Conservation (phyloP, 2,329 filamentous ascomycete genomes). For the Endoconidiophora polonica region DNA sequence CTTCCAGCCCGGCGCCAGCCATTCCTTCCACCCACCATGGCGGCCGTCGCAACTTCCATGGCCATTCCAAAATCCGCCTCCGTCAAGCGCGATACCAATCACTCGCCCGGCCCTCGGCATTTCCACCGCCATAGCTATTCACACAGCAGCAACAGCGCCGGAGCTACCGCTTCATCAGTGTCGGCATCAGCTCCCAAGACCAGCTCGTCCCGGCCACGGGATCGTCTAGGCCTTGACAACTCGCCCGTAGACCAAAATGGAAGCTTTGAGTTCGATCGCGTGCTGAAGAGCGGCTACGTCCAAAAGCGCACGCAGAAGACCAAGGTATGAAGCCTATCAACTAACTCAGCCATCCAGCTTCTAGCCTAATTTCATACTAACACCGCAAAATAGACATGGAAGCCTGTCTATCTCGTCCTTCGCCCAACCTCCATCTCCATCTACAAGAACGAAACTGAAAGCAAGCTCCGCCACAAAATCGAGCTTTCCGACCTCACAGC, state of each 20-base stretch:
- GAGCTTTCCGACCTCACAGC: conserved; percentile 80
- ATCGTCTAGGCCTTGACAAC: conserved; percentile 31
- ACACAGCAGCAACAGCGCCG: background rate
- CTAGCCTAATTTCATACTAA: conserved; percentile 13
- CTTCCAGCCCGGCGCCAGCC: background rate
- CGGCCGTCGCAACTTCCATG: conserved; percentile 8
- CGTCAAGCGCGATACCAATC: conserved; percentile 1
- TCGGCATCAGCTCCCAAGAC: background rate
- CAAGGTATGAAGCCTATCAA: conserved; percentile 40
- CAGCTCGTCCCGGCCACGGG: background rate
- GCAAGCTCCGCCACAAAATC: conserved; percentile 76
- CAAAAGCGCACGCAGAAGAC: conserved; percentile 86
- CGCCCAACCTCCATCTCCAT: conserved; percentile 80
- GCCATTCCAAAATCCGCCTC: conserved; percentile 4
- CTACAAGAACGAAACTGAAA: conserved; percentile 84
- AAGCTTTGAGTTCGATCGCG: conserved; percentile 87
- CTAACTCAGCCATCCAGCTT: conserved; percentile 12
- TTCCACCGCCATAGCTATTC: conserved; percentile 7
- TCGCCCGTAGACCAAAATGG: conserved; percentile 89
- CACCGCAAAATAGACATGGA: conserved; percentile 53
- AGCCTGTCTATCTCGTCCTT: conserved; percentile 72
- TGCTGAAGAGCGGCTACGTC: conserved; percentile 76
- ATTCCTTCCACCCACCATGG: background rate
- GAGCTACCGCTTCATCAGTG: background rate
- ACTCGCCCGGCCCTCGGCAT: conserved; percentile 1